Conservation (phyloP, 768 basidiomycete genomes). For the Rhizopogon vinicolor region DNA sequence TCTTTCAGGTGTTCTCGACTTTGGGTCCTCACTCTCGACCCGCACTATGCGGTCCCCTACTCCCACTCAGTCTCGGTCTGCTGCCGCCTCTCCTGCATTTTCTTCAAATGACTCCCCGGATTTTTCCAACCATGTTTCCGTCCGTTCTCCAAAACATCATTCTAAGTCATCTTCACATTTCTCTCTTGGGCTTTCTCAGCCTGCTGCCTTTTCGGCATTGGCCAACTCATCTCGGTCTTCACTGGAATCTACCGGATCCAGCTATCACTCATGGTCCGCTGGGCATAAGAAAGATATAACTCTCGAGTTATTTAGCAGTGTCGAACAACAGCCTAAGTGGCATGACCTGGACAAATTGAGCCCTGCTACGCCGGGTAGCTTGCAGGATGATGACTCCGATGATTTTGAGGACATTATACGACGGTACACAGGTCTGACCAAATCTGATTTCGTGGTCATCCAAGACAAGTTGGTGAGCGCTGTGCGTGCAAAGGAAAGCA, state of each 20-base stretch:
- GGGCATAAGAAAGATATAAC: slow-evolving; percentile 49
- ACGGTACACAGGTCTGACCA: slow-evolving; percentile 63
- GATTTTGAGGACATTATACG: slow-evolving; percentile 66
- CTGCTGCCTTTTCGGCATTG: slow-evolving; percentile 64
- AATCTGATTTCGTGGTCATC: slow-evolving; percentile 63
- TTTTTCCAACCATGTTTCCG: slow-evolving; percentile 30
- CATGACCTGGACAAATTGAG: slow-evolving; percentile 57
- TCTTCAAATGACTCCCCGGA: slow-evolving; percentile 22
- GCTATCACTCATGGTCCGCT: slow-evolving; percentile 79
- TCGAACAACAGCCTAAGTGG: slow-evolving; percentile 52
- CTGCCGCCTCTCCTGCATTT: slow-evolving; percentile 44
- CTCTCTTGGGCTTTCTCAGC: slow-evolving; percentile 46
- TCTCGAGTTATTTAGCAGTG: slow-evolving; percentile 49
- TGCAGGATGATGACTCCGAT: slow-evolving; percentile 43
- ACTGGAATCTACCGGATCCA: slow-evolving; percentile 75
- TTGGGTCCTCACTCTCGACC: slow-evolving; percentile 41
- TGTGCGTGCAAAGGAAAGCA: slow-evolving; percentile 51
- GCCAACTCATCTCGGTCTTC: slow-evolving; percentile 78
- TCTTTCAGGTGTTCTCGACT: slow-evolving; percentile 43
- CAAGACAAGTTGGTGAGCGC: slow-evolving; percentile 74
- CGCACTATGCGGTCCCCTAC: slow-evolving; percentile 55
- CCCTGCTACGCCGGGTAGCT: slow-evolving; percentile 44
- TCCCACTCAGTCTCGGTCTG: slow-evolving; percentile 63
- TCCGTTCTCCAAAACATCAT: slow-evolving; percentile 54
- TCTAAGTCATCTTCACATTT: slow-evolving; percentile 44